phyloP scores from a whole-genome alignment of 495 filamentous ascomycete genomes.

The Terfezia boudieri region DNA sequence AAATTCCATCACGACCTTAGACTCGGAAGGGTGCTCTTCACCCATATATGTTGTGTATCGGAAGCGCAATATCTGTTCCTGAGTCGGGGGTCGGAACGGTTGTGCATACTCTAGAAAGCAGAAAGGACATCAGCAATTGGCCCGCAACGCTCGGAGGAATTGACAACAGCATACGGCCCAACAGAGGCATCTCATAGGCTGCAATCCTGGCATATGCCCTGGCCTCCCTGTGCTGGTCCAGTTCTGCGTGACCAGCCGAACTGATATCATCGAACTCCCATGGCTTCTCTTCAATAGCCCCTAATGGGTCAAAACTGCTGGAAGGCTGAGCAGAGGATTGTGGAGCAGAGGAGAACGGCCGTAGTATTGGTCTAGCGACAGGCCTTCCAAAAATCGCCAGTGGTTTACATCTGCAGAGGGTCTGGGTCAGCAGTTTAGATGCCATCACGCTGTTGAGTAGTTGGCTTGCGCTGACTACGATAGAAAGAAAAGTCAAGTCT shows the following conservation, averaged over 20 bases:
- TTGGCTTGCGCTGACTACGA: too few relatives aligned
- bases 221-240: conserved; percentile 75
- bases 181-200: conserved; percentile 89
- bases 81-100: conserved; percentile 50
- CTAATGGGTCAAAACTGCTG: not conserved
- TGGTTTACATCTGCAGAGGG: too few relatives aligned
- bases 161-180: conserved; percentile 42
- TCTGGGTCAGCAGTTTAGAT: too few relatives aligned
- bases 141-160: not conserved
- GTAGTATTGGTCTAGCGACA: too few relatives aligned
- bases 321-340: too few relatives aligned
- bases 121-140: conserved; percentile 3
- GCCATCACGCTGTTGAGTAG: too few relatives aligned
- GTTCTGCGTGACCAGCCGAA: conserved; percentile 53
- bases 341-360: too few relatives aligned
- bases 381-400: too few relatives aligned
- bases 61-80: conserved; percentile 55
- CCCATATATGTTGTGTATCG: conserved; percentile 96
- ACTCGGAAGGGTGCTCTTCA: conserved; percentile 71
- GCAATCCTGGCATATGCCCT: conserved; percentile 68
- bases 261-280: conserved; percentile 50
- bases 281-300: conserved; percentile 23
- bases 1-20: conserved; percentile 87
- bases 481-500: too few relatives aligned
- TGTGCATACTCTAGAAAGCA: conserved; percentile 45